A percentile compares a stretch with the other conserved stretches of the same genome.
These are phyloP conservation scores for Asterophora lycoperdoides DNA, from an alignment of 768 basidiomycete genomes.

Conservation along the genomic window DNA sequence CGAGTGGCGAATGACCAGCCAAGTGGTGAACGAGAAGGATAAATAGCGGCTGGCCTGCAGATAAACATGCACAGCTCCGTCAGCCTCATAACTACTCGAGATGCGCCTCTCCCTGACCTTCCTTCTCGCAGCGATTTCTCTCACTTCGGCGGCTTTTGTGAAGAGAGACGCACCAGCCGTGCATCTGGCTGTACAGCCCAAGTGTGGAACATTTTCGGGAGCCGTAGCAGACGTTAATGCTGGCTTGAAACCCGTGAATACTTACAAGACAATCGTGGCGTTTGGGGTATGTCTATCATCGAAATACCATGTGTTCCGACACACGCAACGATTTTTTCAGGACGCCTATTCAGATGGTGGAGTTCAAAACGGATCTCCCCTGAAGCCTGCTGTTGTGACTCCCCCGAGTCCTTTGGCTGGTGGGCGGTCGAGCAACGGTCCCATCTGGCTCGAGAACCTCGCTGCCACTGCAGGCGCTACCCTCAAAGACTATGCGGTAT, in stretches of 20 bases:
- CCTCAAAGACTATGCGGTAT: constrained; percentile 49
- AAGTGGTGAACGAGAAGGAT: constrained; percentile 6
- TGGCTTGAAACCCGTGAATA: constrained; percentile 32
- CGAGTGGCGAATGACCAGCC: constrained; percentile 4
- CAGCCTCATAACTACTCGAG: not conserved
- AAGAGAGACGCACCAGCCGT: constrained; percentile 16
- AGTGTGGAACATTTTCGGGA: constrained; percentile 39
- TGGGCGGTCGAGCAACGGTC: constrained; percentile 47
- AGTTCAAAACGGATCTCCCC: constrained; percentile 40
- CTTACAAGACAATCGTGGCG: constrained; percentile 44
- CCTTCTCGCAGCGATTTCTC: constrained; percentile 18
- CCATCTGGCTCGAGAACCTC: constrained; percentile 46
- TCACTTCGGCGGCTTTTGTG: constrained; percentile 17
- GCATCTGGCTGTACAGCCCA: constrained; percentile 41
- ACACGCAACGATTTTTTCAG: constrained; percentile 27
- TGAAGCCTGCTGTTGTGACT: constrained; percentile 35
- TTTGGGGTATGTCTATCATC: constrained; percentile 38
- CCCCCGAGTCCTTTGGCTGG: constrained; percentile 46
- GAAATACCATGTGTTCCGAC: not conserved
- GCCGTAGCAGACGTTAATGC: constrained; percentile 40
- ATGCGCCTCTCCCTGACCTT: constrained; percentile 15
- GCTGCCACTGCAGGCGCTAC: constrained; percentile 35
- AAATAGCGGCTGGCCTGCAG: constrained; percentile 6
- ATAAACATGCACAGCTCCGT: not conserved
- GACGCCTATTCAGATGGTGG: constrained; percentile 32